These are phyloP conservation scores for Penicillium oxalicum DNA, from an alignment of 2,329 filamentous ascomycete genomes.

Conservation along the genomic window DNA sequence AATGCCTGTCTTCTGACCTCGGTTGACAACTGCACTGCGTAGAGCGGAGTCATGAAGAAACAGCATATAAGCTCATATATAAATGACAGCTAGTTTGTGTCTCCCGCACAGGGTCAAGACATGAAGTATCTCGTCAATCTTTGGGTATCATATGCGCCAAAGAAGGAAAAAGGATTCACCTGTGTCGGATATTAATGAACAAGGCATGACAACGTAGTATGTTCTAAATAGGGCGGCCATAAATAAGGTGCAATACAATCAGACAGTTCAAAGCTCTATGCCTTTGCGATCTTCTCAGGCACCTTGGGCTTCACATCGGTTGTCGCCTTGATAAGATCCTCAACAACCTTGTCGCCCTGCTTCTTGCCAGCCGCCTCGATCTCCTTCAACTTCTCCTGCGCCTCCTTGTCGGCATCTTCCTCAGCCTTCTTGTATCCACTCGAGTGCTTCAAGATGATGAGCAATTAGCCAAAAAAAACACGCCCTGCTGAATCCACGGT, in stretches of 20 bases:
- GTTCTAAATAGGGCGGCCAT: slow-evolving; percentile 10
- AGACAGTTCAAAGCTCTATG: slow-evolving; percentile 21
- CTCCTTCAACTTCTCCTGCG: slow-evolving; percentile 71
- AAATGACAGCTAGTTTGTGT: no score
- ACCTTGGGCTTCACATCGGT: slow-evolving; percentile 73
- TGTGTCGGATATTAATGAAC: slow-evolving; percentile 22
- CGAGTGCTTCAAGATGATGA: slow-evolving; percentile 59
- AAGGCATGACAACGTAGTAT: slow-evolving; percentile 19
- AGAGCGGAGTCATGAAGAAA: no score
- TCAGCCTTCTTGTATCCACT: slow-evolving; percentile 83
- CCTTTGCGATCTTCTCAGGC: slow-evolving; percentile 43
- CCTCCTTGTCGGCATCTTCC: slow-evolving; percentile 71
- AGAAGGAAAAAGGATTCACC: slow-evolving; percentile 15
- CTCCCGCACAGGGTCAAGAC: no score
- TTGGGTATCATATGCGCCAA: neutral
- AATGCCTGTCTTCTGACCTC: no score
- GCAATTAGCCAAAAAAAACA: neutral
- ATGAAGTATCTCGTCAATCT: no score
- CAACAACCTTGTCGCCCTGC: slow-evolving; percentile 71
- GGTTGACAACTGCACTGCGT: no score
- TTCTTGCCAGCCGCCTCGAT: slow-evolving; percentile 77
- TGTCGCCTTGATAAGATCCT: slow-evolving; percentile 78
- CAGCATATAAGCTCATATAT: no score
- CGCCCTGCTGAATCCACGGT: neutral
- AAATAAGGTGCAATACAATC: slow-evolving; percentile 11